Evolutionary conservation across 192 early-diverging fungal species (phyloP).

Genomic region (Mortierella antarctica): DNA sequence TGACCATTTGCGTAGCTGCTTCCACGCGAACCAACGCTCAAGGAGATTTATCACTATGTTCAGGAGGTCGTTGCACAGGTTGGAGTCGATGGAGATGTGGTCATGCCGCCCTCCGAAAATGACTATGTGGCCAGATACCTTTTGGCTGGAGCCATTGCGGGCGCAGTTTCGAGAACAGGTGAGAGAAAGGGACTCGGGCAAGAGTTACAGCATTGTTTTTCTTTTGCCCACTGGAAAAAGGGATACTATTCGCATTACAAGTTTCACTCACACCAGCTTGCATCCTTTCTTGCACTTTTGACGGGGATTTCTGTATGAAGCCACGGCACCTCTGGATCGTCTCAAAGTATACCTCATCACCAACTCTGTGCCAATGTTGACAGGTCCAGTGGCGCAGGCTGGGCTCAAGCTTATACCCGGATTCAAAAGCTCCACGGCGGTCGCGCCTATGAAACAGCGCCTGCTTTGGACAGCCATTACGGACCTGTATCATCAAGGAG

Average conservation of each 20-base stretch:
- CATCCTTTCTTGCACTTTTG: background rate
- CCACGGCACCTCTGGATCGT: conserved; percentile 79
- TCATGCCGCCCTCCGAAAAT: conserved; percentile 67
- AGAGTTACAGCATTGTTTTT: background rate
- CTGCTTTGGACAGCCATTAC: conserved; percentile 58
- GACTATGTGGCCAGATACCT: conserved; percentile 70
- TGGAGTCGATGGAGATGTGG: conserved; percentile 73
- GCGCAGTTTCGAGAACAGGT: conserved; percentile 75
- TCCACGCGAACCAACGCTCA: conserved; percentile 68
- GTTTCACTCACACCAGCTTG: background rate
- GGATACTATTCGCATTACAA: no score
- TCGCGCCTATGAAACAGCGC: conserved; percentile 46
- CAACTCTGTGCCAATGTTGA: conserved; percentile 44
- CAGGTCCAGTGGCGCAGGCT: conserved; percentile 21
- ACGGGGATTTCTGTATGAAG: background rate
- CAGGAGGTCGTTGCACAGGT: conserved; percentile 67
- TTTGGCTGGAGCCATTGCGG: conserved; percentile 75
- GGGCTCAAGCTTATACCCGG: conserved; percentile 55
- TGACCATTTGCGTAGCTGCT: conserved; percentile 54
- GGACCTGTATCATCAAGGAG: conserved; percentile 73
- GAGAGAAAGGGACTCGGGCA: background rate
- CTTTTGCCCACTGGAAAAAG: no score
- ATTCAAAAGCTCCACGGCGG: conserved; percentile 28
- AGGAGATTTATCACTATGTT: conserved; percentile 72
- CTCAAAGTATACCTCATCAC: conserved; percentile 71